Conservation (phyloP, 768 basidiomycete genomes). For the Suillus decipiens region DNA sequence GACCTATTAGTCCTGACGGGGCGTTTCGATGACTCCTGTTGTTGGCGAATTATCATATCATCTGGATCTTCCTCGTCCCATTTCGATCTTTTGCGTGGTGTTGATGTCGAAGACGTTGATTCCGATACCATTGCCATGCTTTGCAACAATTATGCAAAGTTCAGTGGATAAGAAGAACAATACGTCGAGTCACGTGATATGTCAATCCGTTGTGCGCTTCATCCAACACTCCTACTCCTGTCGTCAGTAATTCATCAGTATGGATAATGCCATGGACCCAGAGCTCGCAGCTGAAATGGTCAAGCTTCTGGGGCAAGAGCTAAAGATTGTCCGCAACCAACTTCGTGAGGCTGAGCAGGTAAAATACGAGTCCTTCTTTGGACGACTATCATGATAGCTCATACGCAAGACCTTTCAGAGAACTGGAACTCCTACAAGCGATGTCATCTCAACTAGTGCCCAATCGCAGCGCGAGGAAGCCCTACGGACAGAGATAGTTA, state of each 20-base stretch:
- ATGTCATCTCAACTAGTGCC: conserved; percentile 1
- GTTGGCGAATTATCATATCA: conserved; percentile 35
- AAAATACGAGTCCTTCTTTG: neutral
- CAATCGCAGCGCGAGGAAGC: conserved; percentile 13
- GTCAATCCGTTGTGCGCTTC: neutral
- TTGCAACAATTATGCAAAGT: neutral
- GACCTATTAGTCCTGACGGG: conserved; percentile 41
- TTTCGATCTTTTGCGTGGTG: conserved; percentile 74
- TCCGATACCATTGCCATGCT: conserved; percentile 33
- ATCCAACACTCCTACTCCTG: neutral
- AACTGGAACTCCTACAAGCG: conserved; percentile 10
- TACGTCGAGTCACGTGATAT: conserved; percentile 1
- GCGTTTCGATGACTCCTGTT: conserved; percentile 52
- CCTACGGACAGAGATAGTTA: conserved; percentile 19
- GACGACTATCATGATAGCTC: neutral
- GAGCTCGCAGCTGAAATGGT: conserved; percentile 28
- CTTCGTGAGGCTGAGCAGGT: conserved; percentile 28
- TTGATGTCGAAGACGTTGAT: conserved; percentile 36
- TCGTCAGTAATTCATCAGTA: conserved; percentile 1
- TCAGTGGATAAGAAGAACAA: neutral
- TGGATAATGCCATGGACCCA: conserved; percentile 28
- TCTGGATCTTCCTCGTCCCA: conserved; percentile 61
- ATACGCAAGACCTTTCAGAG: conserved; percentile 13
- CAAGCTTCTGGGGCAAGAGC: conserved; percentile 26
- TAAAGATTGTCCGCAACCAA: conserved; percentile 24